These are phyloP conservation scores for Rostrohypoxylon terebratum DNA, from an alignment of 495 filamentous ascomycete species.

Conservation along the genomic window DNA sequence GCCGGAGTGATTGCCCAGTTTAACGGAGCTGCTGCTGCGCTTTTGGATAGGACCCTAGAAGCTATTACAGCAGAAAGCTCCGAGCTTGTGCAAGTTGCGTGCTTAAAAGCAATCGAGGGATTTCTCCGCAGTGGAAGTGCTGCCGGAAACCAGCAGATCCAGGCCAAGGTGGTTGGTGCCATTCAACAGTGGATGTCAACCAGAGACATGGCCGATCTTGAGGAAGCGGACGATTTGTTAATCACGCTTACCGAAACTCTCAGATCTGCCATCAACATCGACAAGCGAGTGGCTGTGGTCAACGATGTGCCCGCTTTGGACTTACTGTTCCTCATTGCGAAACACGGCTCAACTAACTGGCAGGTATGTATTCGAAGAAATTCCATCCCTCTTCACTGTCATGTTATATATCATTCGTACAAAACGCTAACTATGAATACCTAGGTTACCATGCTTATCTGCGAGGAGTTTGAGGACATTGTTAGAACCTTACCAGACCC, in stretches of 20 bases:
- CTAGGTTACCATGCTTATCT: constrained; percentile 68
- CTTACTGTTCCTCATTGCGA: constrained; percentile 88
- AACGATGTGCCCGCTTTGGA: constrained; percentile 76
- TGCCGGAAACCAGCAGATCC: constrained; percentile 66
- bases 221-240: constrained; percentile 89
- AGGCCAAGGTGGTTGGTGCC: constrained; percentile 77
- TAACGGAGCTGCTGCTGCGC: constrained; percentile 58
- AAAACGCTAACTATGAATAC: constrained; percentile 19
- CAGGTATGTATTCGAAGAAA: constrained; percentile 70
- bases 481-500: constrained; percentile 72
- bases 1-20: constrained; percentile 76
- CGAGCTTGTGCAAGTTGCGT: constrained; percentile 91
- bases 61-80: constrained; percentile 78
- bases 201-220: constrained; percentile 83
- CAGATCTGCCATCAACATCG: constrained; percentile 81
- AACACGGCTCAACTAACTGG: constrained; percentile 87
- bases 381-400: background rate
- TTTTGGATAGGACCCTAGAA: constrained; percentile 81
- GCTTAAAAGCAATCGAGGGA: constrained; percentile 88
- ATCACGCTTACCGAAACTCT: constrained; percentile 91
- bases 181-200: constrained; percentile 80
- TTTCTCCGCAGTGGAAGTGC: constrained; percentile 69
- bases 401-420: background rate
- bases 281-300: constrained; percentile 76
- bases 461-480: constrained; percentile 91